These are phyloP conservation scores for Dunaliella sp. DNA, from an alignment of 139 green algal species.

Conservation along the genomic window DNA sequence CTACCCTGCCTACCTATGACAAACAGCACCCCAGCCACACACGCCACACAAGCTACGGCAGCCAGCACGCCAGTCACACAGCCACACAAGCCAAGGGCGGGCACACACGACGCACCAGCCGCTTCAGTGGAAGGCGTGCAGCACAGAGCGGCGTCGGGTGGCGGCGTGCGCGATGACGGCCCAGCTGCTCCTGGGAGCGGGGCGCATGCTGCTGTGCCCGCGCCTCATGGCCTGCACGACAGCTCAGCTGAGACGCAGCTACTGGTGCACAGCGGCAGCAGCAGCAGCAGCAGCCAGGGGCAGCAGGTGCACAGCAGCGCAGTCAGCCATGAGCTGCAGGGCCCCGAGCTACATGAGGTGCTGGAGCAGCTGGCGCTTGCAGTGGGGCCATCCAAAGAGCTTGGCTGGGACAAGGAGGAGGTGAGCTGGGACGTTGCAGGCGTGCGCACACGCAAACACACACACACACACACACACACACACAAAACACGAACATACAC, in stretches of 20 bases:
- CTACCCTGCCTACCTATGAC: too few species aligned
- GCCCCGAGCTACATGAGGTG: not conserved
- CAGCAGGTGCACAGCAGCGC: not conserved
- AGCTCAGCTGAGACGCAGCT: too few species aligned
- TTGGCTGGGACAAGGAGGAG: not conserved
- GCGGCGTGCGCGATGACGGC: not conserved
- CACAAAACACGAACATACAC: not conserved
- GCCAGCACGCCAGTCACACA: not conserved
- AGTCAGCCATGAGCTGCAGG: not conserved
- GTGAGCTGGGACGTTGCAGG: too few species aligned
- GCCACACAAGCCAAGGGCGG: too few species aligned
- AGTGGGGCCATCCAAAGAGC: not conserved
- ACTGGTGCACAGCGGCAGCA: too few species aligned
- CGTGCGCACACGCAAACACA: too few species aligned
- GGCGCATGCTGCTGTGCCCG: too few species aligned
- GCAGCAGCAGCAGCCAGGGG: not conserved
- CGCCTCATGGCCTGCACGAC: too few species aligned
- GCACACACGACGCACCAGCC: too few species aligned
- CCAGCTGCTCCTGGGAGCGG: too few species aligned
- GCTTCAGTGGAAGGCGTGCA: too few species aligned
- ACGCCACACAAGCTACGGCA: too few species aligned
- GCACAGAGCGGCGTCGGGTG: not conserved
- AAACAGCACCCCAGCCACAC: not conserved
- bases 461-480: not conserved
- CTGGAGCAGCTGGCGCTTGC: not conserved